Conservation (phyloP, 805 yeast genomes). For the Vanderwaltozyma polyspora region DNA sequence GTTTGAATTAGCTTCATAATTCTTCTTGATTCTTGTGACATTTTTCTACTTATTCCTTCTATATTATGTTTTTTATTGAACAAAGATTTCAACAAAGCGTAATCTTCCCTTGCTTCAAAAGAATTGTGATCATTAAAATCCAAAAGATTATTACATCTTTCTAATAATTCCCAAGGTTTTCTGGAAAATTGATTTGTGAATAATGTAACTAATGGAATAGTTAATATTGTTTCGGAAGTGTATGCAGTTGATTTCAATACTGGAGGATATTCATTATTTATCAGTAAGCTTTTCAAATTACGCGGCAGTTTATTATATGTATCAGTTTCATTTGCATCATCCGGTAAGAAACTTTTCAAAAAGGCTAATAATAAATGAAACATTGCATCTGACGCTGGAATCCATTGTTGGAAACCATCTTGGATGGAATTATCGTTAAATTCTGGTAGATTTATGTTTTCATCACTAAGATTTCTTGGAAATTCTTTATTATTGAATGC, state of each 20-base stretch:
- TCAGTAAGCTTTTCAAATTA: slow-evolving; percentile 51
- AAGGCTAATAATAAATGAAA: slow-evolving; percentile 71
- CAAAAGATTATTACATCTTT: slow-evolving; percentile 45
- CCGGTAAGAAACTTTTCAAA: slow-evolving; percentile 62
- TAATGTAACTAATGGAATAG: slow-evolving; percentile 53
- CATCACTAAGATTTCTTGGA: slow-evolving; percentile 16
- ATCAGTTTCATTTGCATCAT: neutral
- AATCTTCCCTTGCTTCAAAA: slow-evolving; percentile 69
- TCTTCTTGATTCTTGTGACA: slow-evolving; percentile 66
- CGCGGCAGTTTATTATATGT: slow-evolving; percentile 38
- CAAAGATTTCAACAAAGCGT: slow-evolving; percentile 57
- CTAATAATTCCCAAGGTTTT: slow-evolving; percentile 48
- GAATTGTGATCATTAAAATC: slow-evolving; percentile 59
- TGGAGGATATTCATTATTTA: slow-evolving; percentile 71
- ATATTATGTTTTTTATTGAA: slow-evolving; percentile 46
- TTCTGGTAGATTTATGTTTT: slow-evolving; percentile 18
- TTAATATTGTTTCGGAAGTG: slow-evolving; percentile 33
- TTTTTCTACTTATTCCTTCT: slow-evolving; percentile 45
- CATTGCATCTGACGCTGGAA: slow-evolving; percentile 74
- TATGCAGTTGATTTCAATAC: slow-evolving; percentile 27
- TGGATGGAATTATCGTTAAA: slow-evolving; percentile 33
- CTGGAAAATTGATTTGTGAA: slow-evolving; percentile 35
- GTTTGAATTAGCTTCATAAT: slow-evolving; percentile 33
- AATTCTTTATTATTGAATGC: slow-evolving; percentile 44
- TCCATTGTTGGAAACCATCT: slow-evolving; percentile 68